phyloP scores from a whole-genome alignment of 495 filamentous ascomycete genomes.

The Achaetomiella virescens region DNA sequence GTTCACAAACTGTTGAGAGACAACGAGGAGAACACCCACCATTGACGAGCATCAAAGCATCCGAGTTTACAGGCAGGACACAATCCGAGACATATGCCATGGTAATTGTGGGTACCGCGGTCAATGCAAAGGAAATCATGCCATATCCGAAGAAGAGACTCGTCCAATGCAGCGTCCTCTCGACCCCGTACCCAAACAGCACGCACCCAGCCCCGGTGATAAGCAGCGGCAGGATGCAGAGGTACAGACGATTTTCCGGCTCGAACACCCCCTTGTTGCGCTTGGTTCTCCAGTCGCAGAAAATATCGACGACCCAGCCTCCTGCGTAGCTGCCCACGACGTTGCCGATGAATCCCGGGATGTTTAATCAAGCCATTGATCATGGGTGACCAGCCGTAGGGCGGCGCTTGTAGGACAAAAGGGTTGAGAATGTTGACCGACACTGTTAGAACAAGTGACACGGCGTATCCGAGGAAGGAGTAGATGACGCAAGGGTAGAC shows the following conservation, averaged over 20 bases:
- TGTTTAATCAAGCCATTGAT: conserved; percentile 53
- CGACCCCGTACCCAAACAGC: conserved; percentile 33
- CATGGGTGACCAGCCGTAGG: conserved; percentile 54
- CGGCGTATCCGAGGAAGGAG: conserved; percentile 38
- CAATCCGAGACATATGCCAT: conserved; percentile 34
- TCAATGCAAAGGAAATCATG: conserved; percentile 30
- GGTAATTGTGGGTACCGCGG: conserved; percentile 30
- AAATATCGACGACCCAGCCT: conserved; percentile 39
- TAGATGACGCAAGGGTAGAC: conserved; percentile 39
- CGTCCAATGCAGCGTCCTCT: conserved; percentile 26
- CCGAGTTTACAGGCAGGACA: conserved; percentile 28
- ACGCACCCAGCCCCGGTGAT: conserved; percentile 35
- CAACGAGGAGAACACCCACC: conserved; percentile 14
- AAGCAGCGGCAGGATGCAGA: conserved; percentile 37
- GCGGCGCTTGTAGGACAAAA: conserved; percentile 56
- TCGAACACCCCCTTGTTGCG: conserved; percentile 48
- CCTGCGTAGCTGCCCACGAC: conserved; percentile 39
- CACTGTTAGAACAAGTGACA: conserved; percentile 48
- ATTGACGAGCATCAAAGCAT: conserved; percentile 34
- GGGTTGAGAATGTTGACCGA: conserved; percentile 61
- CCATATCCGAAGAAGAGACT: conserved; percentile 35
- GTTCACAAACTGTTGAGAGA: too few species aligned
- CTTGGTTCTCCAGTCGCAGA: conserved; percentile 41
- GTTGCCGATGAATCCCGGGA: conserved; percentile 42
- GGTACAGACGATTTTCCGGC: conserved; percentile 49